Percentiles rank a stretch among this genome's conserved stretches.
These are phyloP conservation scores for Beauveria medogensis DNA, from an alignment of 2,329 filamentous ascomycete genomes.

Conservation along the genomic window DNA sequence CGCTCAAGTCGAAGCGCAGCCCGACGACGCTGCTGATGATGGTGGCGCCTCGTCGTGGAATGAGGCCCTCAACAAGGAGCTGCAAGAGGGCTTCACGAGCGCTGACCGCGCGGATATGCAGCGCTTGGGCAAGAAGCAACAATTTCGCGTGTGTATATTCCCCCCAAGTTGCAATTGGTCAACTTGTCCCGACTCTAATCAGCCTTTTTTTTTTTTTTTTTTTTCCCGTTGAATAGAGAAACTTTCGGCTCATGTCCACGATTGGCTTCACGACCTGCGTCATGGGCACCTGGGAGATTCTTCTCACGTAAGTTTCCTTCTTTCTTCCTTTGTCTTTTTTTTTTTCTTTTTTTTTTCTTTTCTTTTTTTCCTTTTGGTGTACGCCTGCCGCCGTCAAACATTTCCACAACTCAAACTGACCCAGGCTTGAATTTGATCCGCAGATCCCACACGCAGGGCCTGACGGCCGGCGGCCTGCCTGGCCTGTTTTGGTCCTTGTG, in stretches of 20 bases:
- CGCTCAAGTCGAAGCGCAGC: not conserved
- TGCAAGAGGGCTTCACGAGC: slow-evolving; percentile 12
- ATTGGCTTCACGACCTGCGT: slow-evolving; percentile 11
- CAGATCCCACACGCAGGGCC: slow-evolving; percentile 14
- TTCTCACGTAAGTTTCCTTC: not conserved
- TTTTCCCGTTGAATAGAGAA: not conserved
- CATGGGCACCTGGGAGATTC: slow-evolving; percentile 11
- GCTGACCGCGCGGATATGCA: slow-evolving; percentile 17
- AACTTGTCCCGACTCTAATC: not conserved
- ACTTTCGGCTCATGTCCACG: slow-evolving; percentile 7
- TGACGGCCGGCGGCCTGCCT: slow-evolving; percentile 14
- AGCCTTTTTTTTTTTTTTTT: too few species aligned
- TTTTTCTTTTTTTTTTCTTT: too few species aligned
- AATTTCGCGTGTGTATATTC: slow-evolving; percentile 2
- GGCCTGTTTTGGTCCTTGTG: slow-evolving; percentile 16
- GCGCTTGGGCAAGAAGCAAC: slow-evolving; percentile 17
- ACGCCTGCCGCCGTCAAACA: too few species aligned
- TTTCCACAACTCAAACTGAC: not conserved
- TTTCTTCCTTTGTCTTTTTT: not conserved
- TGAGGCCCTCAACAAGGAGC: slow-evolving; percentile 10
- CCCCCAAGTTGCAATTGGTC: not conserved
- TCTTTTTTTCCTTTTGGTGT: not conserved
- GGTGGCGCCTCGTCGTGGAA: not conserved
- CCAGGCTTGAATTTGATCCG: too few species aligned
- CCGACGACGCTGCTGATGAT: not conserved